phyloP scores from a whole-genome alignment of 768 basidiomycete genomes.

The Rhodocollybia butyracea region DNA sequence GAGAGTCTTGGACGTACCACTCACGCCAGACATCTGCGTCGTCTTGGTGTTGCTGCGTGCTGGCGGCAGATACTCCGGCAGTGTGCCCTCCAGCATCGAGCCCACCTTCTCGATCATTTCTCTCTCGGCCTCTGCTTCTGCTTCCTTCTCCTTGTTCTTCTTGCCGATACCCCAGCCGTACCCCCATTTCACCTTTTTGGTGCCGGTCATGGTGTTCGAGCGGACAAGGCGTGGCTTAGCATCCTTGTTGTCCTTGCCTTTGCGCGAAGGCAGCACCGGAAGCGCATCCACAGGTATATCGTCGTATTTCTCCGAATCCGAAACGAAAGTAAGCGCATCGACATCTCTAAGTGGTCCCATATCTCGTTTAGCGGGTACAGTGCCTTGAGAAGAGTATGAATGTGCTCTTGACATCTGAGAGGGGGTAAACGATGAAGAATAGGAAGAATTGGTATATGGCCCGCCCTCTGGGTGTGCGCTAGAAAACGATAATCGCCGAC shows the following conservation, averaged over 20 bases:
- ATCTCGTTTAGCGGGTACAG: conserved; percentile 28
- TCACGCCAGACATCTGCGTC: conserved; percentile 28
- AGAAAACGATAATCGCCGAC: conserved; percentile 45
- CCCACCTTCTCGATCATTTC: conserved; percentile 20
- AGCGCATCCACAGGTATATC: conserved; percentile 30
- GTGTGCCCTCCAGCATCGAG: conserved; percentile 1
- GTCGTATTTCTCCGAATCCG: conserved; percentile 63
- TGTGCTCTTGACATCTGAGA: conserved; percentile 32
- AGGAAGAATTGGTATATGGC: conserved; percentile 18
- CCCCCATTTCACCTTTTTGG: conserved; percentile 64
- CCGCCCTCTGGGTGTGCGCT: conserved; percentile 25
- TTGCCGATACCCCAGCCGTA: conserved; percentile 70
- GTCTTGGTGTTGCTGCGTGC: conserved; percentile 38
- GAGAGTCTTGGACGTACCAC: conserved; percentile 6
- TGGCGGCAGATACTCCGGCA: conserved; percentile 33
- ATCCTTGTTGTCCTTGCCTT: conserved; percentile 30
- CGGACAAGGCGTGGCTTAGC: conserved; percentile 41
- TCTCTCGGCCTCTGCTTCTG: conserved; percentile 24
- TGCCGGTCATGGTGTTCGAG: conserved; percentile 54
- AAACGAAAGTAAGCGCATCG: conserved; percentile 53
- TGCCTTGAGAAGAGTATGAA: conserved; percentile 42
- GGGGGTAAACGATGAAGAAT: conserved; percentile 16
- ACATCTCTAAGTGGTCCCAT: conserved; percentile 15
- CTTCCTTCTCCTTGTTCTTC: conserved; percentile 43
- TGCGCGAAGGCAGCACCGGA: conserved; percentile 19